Base-by-base conservation (phyloP, 768 basidiomycete species). In the Holtermanniella nyarrowii region DNA sequence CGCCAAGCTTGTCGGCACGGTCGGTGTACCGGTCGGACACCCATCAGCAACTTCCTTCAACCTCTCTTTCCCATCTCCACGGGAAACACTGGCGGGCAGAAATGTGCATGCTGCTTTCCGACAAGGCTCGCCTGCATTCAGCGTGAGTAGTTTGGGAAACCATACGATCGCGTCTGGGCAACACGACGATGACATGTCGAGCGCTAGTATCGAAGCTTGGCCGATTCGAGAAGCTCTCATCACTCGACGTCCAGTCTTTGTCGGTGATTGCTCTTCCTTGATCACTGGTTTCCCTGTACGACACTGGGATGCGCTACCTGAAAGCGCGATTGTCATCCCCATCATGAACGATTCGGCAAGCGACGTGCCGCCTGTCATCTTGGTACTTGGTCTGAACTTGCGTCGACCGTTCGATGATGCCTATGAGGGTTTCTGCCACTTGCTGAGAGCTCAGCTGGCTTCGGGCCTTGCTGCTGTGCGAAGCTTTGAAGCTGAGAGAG, bases 301-400 rank as follows among this genome's bases (percentile, higher is more conserved):
- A 31, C 57, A 63, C 4, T 69, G 68, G 68, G 68, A 65, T 40
- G 68, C 64, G 24, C 46, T 66, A 22, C 68, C 68, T 0, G 60
- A 48, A 23, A 50, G 62, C 18, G 68, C 68, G 3, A 53, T 63
- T 12, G 58, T 65, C 4, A 46, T 69, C 2, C 68, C 68, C 3
- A 61, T 69, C 27, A 54, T 54, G 14, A 69, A 63, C 43, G 68
- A 69, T 42, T 63, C 61, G 7, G 62, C 62, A 26, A 55, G 59
- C 11, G 65, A 62, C 12, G 49, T 69, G 0, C 65, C 68, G 1
- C 57, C 51, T 39, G 60, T 63, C 1, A 59, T 69, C 0, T 37
- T 66, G 3, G 54, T 69, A 1, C 44, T 69, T 21, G 68, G 68
- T 7, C 50, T 69, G 20, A 69, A 62, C 42, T 47, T 69, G 1